A percentile compares a stretch with the other conserved stretches of the same genome.
Conservation (phyloP, 768 basidiomycete species). For the Vararia minispora region DNA sequence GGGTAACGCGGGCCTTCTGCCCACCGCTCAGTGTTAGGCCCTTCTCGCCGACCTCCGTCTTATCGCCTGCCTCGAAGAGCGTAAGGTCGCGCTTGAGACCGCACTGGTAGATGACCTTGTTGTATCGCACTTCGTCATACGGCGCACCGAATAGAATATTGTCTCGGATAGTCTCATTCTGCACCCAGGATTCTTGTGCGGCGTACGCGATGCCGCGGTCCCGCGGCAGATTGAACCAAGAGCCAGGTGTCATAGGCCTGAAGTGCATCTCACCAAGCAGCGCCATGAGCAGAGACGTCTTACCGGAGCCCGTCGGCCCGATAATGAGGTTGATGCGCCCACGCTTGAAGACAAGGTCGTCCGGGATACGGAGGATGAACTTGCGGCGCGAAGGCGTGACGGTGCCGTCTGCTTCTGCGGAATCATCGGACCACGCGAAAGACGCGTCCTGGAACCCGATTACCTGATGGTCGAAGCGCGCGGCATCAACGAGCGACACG, state of each 20-base stretch:
- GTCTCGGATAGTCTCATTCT: slow-evolving; percentile 63
- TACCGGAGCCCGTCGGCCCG: slow-evolving; percentile 48
- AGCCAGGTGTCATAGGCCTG: slow-evolving; percentile 34
- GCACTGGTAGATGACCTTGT: slow-evolving; percentile 18
- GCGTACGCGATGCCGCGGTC: slow-evolving; percentile 64
- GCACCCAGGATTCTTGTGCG: slow-evolving; percentile 79
- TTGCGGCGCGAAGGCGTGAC: slow-evolving; percentile 33
- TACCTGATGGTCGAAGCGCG: slow-evolving; percentile 9
- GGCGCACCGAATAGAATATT: slow-evolving; percentile 41
- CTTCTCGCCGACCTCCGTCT: slow-evolving; percentile 51
- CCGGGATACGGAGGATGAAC: slow-evolving; percentile 40
- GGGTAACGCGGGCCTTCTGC: slow-evolving; percentile 46
- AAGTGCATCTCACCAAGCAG: slow-evolving; percentile 62
- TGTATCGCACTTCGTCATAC: slow-evolving; percentile 33
- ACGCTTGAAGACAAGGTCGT: slow-evolving; percentile 42
- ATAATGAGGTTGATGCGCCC: slow-evolving; percentile 46
- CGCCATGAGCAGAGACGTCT: slow-evolving; percentile 58
- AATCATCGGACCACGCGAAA: slow-evolving; percentile 41
- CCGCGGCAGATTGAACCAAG: slow-evolving; percentile 63
- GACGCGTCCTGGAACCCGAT: slow-evolving; percentile 44
- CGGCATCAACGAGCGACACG: slow-evolving; percentile 3
- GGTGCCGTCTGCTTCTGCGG: slow-evolving; percentile 18
- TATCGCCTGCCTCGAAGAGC: slow-evolving; percentile 37
- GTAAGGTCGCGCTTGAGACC: slow-evolving; percentile 28
- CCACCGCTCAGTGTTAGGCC: slow-evolving; percentile 42